Base-by-base conservation (phyloP, 345 rosid species). In the Barbarea vulgaris region DNA sequence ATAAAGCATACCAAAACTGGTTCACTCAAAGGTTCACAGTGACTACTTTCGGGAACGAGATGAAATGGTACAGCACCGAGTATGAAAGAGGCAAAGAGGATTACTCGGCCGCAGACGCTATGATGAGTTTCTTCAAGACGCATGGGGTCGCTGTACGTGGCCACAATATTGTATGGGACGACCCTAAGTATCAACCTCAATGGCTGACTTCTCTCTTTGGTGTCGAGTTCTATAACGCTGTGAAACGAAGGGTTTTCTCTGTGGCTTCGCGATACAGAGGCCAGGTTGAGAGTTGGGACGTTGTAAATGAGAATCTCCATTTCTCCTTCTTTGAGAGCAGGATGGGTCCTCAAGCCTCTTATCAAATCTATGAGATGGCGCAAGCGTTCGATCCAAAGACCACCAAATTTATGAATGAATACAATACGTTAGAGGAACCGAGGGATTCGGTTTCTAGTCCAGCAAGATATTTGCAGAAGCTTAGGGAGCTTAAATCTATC, bases 51-150 rank as follows among this genome's bases (percentile, higher is more conserved):
- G 93, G 78, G n/a, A 42, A 93, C 53, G 98, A 89, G 80, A 82
- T 93, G 93, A 93, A 93, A 60, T 93, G 98, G 98, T 85, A 91
- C 69, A 79, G 81, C 80, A 91, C 73, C 0, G 97, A 93, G 72
- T 8, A 7, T 0, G 3, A 47, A 10, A 79, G 46, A 2, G 93
- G 92, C 68, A 53, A 48, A 0, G 89, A 84, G 74, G 86, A 91
- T 79, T 93, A 88, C 75, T 81, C 93, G 0, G 52, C 64, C 0
- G 56, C 96, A 0, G 96, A 93, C 11, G 81, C 87, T 2, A 76
- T 93, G 87, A 41, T 93, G 4, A 27, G 66, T 0, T 91, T 93
- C 52, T 84, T 91, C 19, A 67, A 81, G 73, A 17, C 74, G 28
- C 75, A 91, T 17, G 74, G 72, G 3, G 57, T 93, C 0, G 56